These are phyloP conservation scores for Pythium insidiosum DNA, from an alignment of 352 stramenopile species.

Conservation along the genomic window DNA sequence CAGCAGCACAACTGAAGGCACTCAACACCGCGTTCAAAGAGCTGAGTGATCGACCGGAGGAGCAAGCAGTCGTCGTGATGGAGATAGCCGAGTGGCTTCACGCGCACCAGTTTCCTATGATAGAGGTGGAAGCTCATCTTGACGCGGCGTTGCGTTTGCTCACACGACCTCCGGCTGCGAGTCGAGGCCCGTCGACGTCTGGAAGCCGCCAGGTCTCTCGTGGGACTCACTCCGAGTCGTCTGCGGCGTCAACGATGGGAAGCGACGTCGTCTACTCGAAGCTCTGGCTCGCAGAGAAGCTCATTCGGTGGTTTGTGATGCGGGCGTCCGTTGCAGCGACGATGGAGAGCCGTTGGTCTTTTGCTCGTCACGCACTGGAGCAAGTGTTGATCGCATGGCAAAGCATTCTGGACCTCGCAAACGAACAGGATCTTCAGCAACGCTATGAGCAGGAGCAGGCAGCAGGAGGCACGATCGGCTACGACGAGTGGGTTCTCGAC, in stretches of 20 bases:
- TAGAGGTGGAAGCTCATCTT: conserved; percentile 51
- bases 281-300: conserved; percentile 53
- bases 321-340: conserved; percentile 20
- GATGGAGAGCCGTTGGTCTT: conserved; percentile 24
- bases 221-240: too few relatives aligned
- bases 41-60: conserved; percentile 48
- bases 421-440: conserved; percentile 31
- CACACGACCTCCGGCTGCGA: too few relatives aligned
- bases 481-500: conserved; percentile 47
- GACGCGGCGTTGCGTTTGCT: conserved; percentile 40
- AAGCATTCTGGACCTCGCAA: conserved; percentile 29
- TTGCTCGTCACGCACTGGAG: conserved; percentile 23
- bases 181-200: too few relatives aligned
- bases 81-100: conserved; percentile 86
- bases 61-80: conserved; percentile 53
- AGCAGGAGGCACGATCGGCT: conserved; percentile 19
- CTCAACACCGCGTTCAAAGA: conserved; percentile 45
- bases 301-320: conserved; percentile 46
- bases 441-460: conserved; percentile 20
- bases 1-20: conserved; percentile 43
- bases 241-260: too few relatives aligned
- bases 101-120: conserved; percentile 46
- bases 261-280: too few relatives aligned
- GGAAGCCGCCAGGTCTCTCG: too few relatives aligned
- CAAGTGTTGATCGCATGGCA: conserved; percentile 46